Conservation (phyloP, 805 yeast genomes). For the Wickerhamomyces ciferrii region DNA sequence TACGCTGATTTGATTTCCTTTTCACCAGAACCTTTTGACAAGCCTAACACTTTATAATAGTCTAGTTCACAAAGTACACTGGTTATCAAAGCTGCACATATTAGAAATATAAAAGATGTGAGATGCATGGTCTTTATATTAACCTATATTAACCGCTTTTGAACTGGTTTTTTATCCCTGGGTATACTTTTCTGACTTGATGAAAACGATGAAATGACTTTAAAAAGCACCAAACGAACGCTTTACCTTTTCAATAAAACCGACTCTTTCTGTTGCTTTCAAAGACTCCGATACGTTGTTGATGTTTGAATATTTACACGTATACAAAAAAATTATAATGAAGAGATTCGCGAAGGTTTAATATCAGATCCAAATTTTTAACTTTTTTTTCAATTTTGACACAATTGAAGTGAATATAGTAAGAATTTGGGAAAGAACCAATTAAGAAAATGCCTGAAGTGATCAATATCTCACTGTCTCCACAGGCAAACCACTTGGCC, state of each 20-base stretch:
- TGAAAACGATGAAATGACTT: no score
- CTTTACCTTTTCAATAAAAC: no score
- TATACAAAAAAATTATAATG: no score
- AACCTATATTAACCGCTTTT: neutral
- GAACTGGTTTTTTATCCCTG: no score
- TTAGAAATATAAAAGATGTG: neutral
- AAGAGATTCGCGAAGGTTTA: neutral
- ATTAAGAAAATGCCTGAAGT: slow-evolving; percentile 81
- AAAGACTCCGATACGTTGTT: no score
- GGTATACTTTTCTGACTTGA: no score
- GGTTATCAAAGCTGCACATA: neutral
- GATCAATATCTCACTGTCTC: slow-evolving; percentile 68
- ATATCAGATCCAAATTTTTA: neutral
- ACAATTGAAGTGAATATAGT: neutral
- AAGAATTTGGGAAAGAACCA: no score
- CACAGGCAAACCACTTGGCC: slow-evolving; percentile 64
- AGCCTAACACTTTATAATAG: slow-evolving; percentile 62
- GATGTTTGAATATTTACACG: neutral
- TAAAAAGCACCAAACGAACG: no score
- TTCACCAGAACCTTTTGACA: slow-evolving; percentile 63
- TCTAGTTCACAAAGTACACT: slow-evolving; percentile 31
- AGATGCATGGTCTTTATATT: neutral
- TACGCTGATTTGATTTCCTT: slow-evolving; percentile 84
- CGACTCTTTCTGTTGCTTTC: no score
- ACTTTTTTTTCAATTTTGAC: no score